Conservation (phyloP, 371 early-diverging fungal genomes). For the Circinella umbellata region DNA sequence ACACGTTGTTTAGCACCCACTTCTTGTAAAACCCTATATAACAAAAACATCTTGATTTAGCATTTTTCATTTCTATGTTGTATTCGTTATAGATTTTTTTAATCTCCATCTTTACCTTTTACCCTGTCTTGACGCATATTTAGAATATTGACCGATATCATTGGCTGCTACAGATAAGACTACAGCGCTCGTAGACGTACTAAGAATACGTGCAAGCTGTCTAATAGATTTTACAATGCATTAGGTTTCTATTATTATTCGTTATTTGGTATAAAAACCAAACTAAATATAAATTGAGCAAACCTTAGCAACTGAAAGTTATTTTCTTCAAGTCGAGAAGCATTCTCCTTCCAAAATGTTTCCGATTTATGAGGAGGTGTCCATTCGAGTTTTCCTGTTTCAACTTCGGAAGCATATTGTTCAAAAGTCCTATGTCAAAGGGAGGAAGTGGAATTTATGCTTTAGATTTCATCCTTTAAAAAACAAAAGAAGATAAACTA, state of each 20-base stretch:
- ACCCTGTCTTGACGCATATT: slow-evolving; percentile 75
- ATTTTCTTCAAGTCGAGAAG: slow-evolving; percentile 75
- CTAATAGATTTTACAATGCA: slow-evolving; percentile 26
- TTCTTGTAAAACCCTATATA: slow-evolving; percentile 75
- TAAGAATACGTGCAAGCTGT: slow-evolving; percentile 69
- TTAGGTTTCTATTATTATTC: neutral
- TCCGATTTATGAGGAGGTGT: slow-evolving; percentile 92
- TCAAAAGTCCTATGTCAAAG: slow-evolving; percentile 84
- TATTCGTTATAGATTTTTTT: neutral
- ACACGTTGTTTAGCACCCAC: slow-evolving; percentile 92
- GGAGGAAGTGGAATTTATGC: neutral
- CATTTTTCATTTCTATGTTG: neutral
- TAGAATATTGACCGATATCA: slow-evolving; percentile 94
- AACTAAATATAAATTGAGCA: neutral
- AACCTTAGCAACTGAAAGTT: slow-evolving; percentile 76
- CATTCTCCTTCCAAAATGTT: slow-evolving; percentile 93
- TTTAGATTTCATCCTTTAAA: neutral
- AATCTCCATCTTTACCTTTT: slow-evolving; percentile 69
- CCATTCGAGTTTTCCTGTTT: slow-evolving; percentile 91
- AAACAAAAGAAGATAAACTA: neutral
- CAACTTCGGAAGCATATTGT: slow-evolving; percentile 89
- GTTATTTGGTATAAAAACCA: no score
- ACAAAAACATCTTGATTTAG: neutral
- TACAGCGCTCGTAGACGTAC: slow-evolving; percentile 64
- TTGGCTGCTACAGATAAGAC: slow-evolving; percentile 89